These are phyloP conservation scores for Pulveroboletus sp. DNA, from an alignment of 768 basidiomycete species.

Conservation along the genomic window DNA sequence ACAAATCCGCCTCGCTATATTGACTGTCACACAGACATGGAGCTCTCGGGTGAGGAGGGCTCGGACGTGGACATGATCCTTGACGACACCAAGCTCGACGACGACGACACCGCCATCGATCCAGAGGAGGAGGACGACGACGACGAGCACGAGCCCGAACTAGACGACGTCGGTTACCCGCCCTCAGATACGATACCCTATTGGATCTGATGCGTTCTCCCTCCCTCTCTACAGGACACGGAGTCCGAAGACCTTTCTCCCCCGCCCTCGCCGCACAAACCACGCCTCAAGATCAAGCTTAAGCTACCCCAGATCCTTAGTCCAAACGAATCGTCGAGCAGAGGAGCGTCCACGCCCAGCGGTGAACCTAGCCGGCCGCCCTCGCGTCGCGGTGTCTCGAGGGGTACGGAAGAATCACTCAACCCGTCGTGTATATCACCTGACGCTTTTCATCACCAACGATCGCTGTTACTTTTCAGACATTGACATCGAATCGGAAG, in stretches of 20 bases:
- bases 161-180: conserved; percentile 4
- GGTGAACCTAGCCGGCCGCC: conserved; percentile 22
- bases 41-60: too few relatives aligned
- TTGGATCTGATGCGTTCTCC: background rate
- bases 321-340: conserved; percentile 29
- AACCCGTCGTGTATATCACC: too few relatives aligned
- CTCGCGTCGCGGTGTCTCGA: conserved; percentile 24
- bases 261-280: conserved; percentile 32
- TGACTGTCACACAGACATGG: too few relatives aligned
- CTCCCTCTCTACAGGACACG: conserved; percentile 18
- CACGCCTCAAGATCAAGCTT: conserved; percentile 57
- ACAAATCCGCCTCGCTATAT: too few relatives aligned
- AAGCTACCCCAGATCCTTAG: conserved; percentile 43
- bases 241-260: conserved; percentile 34
- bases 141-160: conserved; percentile 11
- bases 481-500: background rate
- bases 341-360: conserved; percentile 22
- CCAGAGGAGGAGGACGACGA: conserved; percentile 32
- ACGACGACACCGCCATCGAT: conserved; percentile 35
- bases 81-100: too few relatives aligned
- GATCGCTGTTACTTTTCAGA: background rate
- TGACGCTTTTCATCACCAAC: too few relatives aligned
- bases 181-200: background rate
- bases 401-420: conserved; percentile 10
- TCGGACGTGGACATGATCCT: too few relatives aligned